phyloP scores from a whole-genome alignment of 164 flowering plant species.

The Chimonanthus salicifolius region DNA sequence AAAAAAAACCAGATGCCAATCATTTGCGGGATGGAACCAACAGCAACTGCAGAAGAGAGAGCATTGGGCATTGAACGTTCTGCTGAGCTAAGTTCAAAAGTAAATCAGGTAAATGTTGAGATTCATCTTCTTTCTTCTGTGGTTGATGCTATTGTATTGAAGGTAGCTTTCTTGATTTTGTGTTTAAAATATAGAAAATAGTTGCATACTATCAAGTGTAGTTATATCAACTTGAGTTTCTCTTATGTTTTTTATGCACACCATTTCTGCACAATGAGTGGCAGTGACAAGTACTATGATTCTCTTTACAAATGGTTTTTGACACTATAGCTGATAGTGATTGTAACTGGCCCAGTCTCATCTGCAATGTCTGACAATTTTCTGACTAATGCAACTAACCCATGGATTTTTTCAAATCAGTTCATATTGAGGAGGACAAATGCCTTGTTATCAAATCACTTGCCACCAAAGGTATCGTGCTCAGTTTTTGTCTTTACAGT shows the following conservation, averaged over 20 bases:
- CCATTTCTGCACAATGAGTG: background rate
- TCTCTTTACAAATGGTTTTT: background rate
- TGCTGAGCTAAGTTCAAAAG: constrained; percentile 79
- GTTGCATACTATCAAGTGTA: background rate
- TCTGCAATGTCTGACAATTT: background rate
- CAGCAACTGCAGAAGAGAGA: constrained; percentile 73
- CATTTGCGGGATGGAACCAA: constrained; percentile 91
- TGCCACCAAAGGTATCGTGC: constrained; percentile 88
- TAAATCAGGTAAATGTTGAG: constrained; percentile 70
- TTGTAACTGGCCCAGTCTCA: background rate
- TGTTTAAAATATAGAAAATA: background rate
- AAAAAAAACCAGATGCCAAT: constrained; percentile 56
- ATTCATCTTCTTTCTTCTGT: constrained; percentile 5
- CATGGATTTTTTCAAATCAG: constrained; percentile 36
- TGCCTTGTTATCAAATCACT: constrained; percentile 84
- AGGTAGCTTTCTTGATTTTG: background rate
- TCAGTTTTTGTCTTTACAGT: background rate
- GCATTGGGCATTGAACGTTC: constrained; percentile 70
- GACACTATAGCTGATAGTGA: background rate
- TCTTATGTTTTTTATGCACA: background rate
- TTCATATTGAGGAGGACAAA: constrained; percentile 95
- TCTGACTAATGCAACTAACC: background rate
- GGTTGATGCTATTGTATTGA: background rate
- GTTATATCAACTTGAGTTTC: background rate
- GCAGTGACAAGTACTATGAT: background rate